A percentile compares a stretch with the other conserved stretches of the same genome.
These are phyloP conservation scores for Nothophaeocryptopus gaeumannii DNA, from an alignment of 2,329 filamentous ascomycete species.

Conservation along the genomic window DNA sequence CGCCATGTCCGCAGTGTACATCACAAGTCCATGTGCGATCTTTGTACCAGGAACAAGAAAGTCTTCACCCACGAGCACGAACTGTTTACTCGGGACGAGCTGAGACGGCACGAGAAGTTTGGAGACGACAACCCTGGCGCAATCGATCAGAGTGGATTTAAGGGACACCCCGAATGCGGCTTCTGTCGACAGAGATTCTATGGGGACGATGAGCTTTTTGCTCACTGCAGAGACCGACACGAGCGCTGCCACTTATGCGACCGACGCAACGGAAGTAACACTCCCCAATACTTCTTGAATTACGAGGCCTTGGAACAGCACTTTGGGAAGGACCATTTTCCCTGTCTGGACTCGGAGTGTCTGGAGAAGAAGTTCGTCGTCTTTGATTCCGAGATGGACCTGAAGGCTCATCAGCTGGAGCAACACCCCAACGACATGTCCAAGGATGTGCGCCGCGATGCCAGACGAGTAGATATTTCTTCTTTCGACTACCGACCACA, in stretches of 20 bases:
- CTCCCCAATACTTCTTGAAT: constrained; percentile 87
- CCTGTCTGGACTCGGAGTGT: constrained; percentile 82
- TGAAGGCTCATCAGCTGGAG: constrained; percentile 88
- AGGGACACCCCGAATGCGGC: constrained; percentile 87
- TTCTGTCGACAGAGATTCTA: constrained; percentile 94
- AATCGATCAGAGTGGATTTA: constrained; percentile 90
- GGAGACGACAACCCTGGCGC: constrained; percentile 90
- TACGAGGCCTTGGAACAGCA: constrained; percentile 84
- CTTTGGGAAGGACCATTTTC: constrained; percentile 81
- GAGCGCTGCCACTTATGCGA: constrained; percentile 96
- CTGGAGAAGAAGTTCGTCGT: constrained; percentile 97
- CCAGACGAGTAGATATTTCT: constrained; percentile 80
- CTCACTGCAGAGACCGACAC: constrained; percentile 90
- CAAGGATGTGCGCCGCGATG: constrained; percentile 80
- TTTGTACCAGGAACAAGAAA: constrained; percentile 92
- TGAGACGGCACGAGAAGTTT: constrained; percentile 82
- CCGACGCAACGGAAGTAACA: constrained; percentile 57
- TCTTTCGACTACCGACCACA: constrained; percentile 75
- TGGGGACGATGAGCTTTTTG: constrained; percentile 89
- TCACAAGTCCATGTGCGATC: constrained; percentile 83
- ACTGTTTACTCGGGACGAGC: constrained; percentile 75
- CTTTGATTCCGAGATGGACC: constrained; percentile 88
- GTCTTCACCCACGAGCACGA: constrained; percentile 98
- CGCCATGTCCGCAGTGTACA: constrained; percentile 79
- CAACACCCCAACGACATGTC: constrained; percentile 76